phyloP scores from a whole-genome alignment of 805 yeast species.

The Isabelozyma heimii region DNA sequence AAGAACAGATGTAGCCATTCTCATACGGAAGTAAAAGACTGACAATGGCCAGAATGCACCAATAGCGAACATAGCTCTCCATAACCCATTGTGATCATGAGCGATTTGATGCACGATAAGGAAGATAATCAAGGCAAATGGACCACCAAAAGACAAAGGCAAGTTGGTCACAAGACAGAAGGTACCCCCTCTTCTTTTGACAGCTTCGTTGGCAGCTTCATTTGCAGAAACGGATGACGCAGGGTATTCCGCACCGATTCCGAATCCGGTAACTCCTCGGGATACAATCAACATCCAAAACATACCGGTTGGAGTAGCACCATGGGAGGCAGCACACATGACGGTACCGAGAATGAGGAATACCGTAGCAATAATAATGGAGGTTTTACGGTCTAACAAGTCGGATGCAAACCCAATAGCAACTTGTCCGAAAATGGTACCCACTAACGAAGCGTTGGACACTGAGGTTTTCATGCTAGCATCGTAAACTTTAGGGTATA shows the following conservation, averaged over 20 bases:
- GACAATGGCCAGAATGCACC: slow-evolving; percentile 69
- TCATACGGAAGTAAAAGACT: slow-evolving; percentile 69
- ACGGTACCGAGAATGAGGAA: slow-evolving; percentile 63
- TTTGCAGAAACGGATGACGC: slow-evolving; percentile 66
- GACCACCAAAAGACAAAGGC: slow-evolving; percentile 75
- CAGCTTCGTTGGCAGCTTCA: slow-evolving; percentile 71
- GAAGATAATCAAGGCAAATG: slow-evolving; percentile 67
- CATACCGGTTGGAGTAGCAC: slow-evolving; percentile 56
- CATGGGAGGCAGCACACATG: slow-evolving; percentile 71
- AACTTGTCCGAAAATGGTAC: slow-evolving; percentile 72
- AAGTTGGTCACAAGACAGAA: slow-evolving; percentile 68
- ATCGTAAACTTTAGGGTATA: slow-evolving; percentile 44
- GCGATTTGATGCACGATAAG: slow-evolving; percentile 65
- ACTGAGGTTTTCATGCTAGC: slow-evolving; percentile 57
- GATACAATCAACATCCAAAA: slow-evolving; percentile 75
- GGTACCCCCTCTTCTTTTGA: slow-evolving; percentile 61
- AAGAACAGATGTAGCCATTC: slow-evolving; percentile 63
- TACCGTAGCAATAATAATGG: slow-evolving; percentile 62
- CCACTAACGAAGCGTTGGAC: slow-evolving; percentile 66
- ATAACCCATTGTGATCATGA: slow-evolving; percentile 47
- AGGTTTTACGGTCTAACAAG: slow-evolving; percentile 65
- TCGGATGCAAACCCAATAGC: slow-evolving; percentile 62
- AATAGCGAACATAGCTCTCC: slow-evolving; percentile 69
- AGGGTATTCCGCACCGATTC: slow-evolving; percentile 77
- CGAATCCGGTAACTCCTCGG: slow-evolving; percentile 75